Evolutionary conservation across 371 early-diverging fungal species (phyloP), one percentile per base, ranked within the genome.

Genomic region (Mortierella sp.): DNA sequence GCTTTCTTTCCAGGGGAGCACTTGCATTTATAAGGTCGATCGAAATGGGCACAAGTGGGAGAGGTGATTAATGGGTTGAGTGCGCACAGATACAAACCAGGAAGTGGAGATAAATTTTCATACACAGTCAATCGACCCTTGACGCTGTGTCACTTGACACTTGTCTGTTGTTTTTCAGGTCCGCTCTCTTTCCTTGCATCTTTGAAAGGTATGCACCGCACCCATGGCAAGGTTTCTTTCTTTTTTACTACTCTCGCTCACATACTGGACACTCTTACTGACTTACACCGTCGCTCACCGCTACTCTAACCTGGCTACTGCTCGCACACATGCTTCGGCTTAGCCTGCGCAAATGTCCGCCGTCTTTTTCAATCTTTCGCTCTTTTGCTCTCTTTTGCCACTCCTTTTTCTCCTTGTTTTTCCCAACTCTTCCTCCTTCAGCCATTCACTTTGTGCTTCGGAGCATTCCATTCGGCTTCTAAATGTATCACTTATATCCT

Each of bases 341-440:
- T 63, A 24, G 65, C 65, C 65, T 65, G 65, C 65, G 65, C 65
- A 65, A 38, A 65, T 63, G 63, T 28, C 14, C 63, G 63, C 63
- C 63, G 63, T 34, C 65, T 65, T 65, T 24, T 38, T 38, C 42
- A 1, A 3, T 38, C 45, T 71, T 72, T 31, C 42, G n/a, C 52
- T 65, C 65, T 65, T 65, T 38, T 65, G 38, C 65, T 65, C 65
- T 65, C 60, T 38, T 65, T 65, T 65, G 65, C 65, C 65, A 65
- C 65, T 57, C 65, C 65, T 2, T 31, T 31, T 26, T 14, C 31
- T 26, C 26, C 57, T 60, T 31, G 28, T 16, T 60, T 7, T n/a
- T n/a, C n/a, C n/a, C n/a, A n/a, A n/a, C 13, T 31, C 8, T 16
- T 21, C 21, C 24, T 48, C 14, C 52, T 13, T 57, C 0, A 0